These are phyloP conservation scores for Phytophthora lateralis DNA, from an alignment of 352 stramenopile species.

Conservation along the genomic window DNA sequence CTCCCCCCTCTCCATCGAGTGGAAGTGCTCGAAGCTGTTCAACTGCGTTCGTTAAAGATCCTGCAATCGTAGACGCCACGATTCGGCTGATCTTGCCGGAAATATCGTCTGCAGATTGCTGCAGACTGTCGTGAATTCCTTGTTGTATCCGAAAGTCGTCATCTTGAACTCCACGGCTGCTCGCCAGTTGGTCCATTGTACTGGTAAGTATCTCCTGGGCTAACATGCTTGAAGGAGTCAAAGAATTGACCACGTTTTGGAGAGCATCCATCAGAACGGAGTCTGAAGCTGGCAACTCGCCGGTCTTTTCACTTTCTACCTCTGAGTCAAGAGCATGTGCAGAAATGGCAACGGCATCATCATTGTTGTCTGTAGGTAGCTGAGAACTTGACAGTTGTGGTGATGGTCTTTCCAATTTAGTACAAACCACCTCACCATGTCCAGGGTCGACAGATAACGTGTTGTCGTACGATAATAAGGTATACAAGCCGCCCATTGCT, in stretches of 20 bases:
- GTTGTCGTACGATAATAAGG: constrained; percentile 1
- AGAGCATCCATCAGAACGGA: constrained; percentile 22
- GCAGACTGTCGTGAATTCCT: neutral
- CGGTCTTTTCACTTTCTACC: neutral
- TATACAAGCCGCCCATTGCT: constrained; percentile 14
- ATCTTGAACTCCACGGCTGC: constrained; percentile 6
- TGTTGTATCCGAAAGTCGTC: constrained; percentile 14
- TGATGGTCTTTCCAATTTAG: neutral
- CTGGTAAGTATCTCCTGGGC: constrained; percentile 24
- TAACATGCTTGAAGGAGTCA: constrained; percentile 22
- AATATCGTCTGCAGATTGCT: constrained; percentile 19
- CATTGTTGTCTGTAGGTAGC: constrained; percentile 13
- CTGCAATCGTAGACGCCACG: constrained; percentile 46
- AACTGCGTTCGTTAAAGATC: constrained; percentile 38
- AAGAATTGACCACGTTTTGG: constrained; percentile 25
- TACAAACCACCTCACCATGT: neutral
- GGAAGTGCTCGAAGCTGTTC: constrained; percentile 26
- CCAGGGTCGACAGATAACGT: neutral
- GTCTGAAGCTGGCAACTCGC: constrained; percentile 9
- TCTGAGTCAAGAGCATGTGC: neutral
- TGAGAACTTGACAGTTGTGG: neutral
- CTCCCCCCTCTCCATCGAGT: neutral
- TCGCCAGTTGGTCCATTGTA: constrained; percentile 21
- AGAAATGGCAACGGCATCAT: neutral
- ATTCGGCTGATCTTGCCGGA: constrained; percentile 42